These are phyloP conservation scores for Zoysia pacifica DNA, from an alignment of 176 grass and related monocot genomes.

Conservation along the genomic window DNA sequence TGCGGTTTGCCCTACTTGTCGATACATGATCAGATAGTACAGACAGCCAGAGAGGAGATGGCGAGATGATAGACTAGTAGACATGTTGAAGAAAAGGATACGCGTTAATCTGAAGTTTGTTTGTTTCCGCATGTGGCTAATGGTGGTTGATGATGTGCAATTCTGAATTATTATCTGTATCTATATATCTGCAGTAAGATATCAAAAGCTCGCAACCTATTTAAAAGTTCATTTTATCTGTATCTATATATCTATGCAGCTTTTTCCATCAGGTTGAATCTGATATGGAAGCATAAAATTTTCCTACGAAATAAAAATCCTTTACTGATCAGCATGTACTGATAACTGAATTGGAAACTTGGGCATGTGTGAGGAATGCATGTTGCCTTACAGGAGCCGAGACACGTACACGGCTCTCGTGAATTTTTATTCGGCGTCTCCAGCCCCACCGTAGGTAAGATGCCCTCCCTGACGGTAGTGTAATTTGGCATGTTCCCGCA, in stretches of 20 bases:
- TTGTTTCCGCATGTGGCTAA: slow-evolving; percentile 1
- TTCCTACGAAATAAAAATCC: too few species aligned
- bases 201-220: too few species aligned
- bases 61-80: not conserved
- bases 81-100: not conserved
- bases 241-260: too few species aligned
- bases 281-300: too few species aligned
- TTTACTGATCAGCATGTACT: too few species aligned
- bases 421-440: slow-evolving; percentile 9
- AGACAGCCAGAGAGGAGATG: slow-evolving; percentile 18
- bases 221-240: too few species aligned
- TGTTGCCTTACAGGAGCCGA: not conserved
- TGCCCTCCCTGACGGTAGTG: slow-evolving; percentile 20
- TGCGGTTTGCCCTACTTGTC: slow-evolving; percentile 15
- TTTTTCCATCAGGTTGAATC: too few species aligned
- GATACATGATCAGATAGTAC: not conserved
- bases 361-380: too few species aligned
- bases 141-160: not conserved
- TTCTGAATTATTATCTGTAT: too few species aligned
- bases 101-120: not conserved
- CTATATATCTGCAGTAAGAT: too few species aligned
- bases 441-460: slow-evolving; percentile 11
- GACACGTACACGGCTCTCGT: not conserved
- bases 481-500: slow-evolving; percentile 5
- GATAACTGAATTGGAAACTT: too few species aligned